A percentile compares a stretch with the other conserved stretches of the same genome.
phyloP scores from a whole-genome alignment of 2,329 filamentous ascomycete species.

The Cercospora sp. region DNA sequence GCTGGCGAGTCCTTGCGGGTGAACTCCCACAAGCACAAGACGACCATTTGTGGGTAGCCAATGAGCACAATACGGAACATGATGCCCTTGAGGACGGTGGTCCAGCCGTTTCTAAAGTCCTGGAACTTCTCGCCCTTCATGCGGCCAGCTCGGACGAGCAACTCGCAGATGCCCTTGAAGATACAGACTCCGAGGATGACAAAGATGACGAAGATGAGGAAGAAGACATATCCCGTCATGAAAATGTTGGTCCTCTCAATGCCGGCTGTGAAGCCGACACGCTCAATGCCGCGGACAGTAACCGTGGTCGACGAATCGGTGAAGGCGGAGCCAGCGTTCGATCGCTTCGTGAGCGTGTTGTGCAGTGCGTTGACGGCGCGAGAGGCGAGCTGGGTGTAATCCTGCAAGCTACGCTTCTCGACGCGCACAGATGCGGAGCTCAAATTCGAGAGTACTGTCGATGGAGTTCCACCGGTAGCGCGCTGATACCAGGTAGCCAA shows the following conservation, averaged over 20 bases:
- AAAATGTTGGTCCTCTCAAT: conserved; percentile 94
- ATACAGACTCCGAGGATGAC: conserved; percentile 69
- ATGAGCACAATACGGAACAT: conserved; percentile 87
- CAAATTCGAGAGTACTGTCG: conserved; percentile 73
- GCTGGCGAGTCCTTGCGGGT: conserved; percentile 82
- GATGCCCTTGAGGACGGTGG: conserved; percentile 88
- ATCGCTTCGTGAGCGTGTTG: conserved; percentile 47
- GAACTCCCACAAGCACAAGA: conserved; percentile 91
- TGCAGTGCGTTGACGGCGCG: conserved; percentile 50
- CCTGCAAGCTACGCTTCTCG: conserved; percentile 62
- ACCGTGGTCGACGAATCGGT: conserved; percentile 42
- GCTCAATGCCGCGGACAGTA: conserved; percentile 77
- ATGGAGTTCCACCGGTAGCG: conserved; percentile 81
- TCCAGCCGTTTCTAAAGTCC: conserved; percentile 94
- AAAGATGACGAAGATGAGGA: conserved; percentile 76
- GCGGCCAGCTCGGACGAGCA: conserved; percentile 70
- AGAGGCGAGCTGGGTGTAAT: conserved; percentile 51
- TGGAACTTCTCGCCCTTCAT: conserved; percentile 84
- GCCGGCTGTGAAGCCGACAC: conserved; percentile 78
- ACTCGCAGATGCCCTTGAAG: conserved; percentile 81
- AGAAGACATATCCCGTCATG: conserved; percentile 86
- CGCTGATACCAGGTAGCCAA: conserved; percentile 96
- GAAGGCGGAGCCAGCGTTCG: conserved; percentile 30
- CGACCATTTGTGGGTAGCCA: conserved; percentile 85
- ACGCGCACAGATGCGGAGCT: conserved; percentile 79